Percentiles rank a stretch among this genome's conserved stretches.
These are phyloP conservation scores for Populus davidiana DNA, from an alignment of 345 rosid genomes.

Conservation along the genomic window DNA sequence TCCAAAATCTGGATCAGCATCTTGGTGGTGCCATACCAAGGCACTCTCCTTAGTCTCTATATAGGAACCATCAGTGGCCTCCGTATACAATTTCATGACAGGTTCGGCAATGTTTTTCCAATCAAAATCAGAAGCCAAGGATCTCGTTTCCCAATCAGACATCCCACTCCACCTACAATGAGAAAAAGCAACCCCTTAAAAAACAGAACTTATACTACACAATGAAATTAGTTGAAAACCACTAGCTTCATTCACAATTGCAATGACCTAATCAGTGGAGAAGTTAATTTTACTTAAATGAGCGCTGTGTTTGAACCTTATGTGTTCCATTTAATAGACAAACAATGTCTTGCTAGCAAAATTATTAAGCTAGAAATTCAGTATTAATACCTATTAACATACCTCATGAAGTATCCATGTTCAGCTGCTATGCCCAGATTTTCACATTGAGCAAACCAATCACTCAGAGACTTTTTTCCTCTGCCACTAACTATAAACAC, in stretches of 20 bases:
- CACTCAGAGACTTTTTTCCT: slow-evolving; percentile 33
- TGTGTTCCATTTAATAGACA: not conserved
- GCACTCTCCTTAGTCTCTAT: slow-evolving; percentile 66
- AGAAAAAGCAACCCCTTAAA: not conserved
- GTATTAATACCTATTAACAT: not conserved
- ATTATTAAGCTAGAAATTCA: not conserved
- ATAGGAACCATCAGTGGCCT: slow-evolving; percentile 62
- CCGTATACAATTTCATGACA: slow-evolving; percentile 54
- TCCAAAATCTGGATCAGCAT: slow-evolving; percentile 63
- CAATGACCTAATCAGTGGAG: not conserved
- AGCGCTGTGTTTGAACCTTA: not conserved
- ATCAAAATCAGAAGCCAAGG: slow-evolving; percentile 38
- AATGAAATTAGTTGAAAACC: not conserved
- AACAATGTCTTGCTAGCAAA: not conserved
- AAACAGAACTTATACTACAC: not conserved
- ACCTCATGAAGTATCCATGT: slow-evolving; percentile 41
- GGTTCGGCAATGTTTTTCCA: slow-evolving; percentile 60
- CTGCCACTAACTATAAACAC: slow-evolving; percentile 49
- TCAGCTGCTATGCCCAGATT: slow-evolving; percentile 48
- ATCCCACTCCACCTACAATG: slow-evolving; percentile 47
- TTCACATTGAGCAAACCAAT: slow-evolving; percentile 35
- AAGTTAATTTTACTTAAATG: not conserved
- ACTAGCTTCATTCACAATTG: not conserved
- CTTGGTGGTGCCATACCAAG: slow-evolving; percentile 67
- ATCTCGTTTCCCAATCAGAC: slow-evolving; percentile 50